Base-by-base conservation (phyloP, 257 asterid species). In the Lithospermum erythrorhizon region DNA sequence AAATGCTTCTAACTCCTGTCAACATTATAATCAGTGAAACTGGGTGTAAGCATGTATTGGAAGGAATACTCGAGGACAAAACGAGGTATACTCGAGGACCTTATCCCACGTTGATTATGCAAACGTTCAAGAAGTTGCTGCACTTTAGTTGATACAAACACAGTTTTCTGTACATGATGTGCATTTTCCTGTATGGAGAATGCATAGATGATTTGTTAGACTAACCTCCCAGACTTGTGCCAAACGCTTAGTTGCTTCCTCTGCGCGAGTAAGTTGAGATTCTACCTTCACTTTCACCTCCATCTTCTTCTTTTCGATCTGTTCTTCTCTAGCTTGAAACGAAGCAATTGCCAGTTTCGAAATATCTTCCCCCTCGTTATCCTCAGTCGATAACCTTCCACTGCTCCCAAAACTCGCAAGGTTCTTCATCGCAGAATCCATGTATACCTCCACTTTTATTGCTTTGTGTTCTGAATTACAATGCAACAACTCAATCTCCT, bases 221-320 rank as follows among this genome's bases (percentile, higher is more conserved):
- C 71, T 58, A 66, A 84, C 96, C 59, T 87, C 96, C 96, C 95
- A 83, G 8, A 88, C 81, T 59, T 84, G 95, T 0, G 87, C 89
- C 67, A 88, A 61, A 37, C 87, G 84, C 65, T 63, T 77, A 9
- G 96, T 82, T 68, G 82, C 83, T 59, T 83, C 83, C 59, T 88
- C 94, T 7, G 90, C 96, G 13, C 94, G 95, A 59, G 21, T 80
- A 71, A 88, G 95, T 62, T 82, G 90, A 61, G 89, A 81, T 65
- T 88, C 90, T 21, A 88, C 88, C 62, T 83, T 77, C 21, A 70
- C 86, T 58, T 61, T 83, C 62, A 88, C 83, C 70, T 83, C 88
- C 87, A 77, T 70, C 60, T 88, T 88, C 75, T 66, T 83, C 84
- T 81, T 78, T 76, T 88, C 95, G 3, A 88, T 85, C 76, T 81